phyloP scores from a whole-genome alignment of 2,329 filamentous ascomycete species.

The Neospermospora avenae region DNA sequence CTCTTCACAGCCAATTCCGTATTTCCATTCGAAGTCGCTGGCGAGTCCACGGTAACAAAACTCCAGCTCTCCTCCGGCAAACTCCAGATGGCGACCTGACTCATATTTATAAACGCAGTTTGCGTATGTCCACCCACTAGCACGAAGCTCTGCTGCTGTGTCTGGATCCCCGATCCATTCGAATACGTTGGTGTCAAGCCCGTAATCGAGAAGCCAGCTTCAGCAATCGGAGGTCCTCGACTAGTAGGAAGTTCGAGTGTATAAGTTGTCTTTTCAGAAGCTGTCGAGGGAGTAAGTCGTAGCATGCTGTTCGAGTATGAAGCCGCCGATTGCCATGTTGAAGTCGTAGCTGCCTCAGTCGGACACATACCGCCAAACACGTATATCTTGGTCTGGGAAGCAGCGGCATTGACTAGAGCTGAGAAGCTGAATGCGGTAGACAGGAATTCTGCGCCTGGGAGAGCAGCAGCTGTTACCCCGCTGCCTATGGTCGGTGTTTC shows the following conservation, averaged over 20 bases:
- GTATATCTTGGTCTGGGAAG: conserved; percentile 35
- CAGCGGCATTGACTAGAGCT: conserved; percentile 28
- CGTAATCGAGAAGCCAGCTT: conserved; percentile 85
- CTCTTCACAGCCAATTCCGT: conserved; percentile 55
- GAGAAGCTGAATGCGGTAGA: conserved; percentile 42
- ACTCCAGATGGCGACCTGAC: conserved; percentile 80
- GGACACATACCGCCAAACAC: conserved; percentile 89
- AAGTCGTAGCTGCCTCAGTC: conserved; percentile 40
- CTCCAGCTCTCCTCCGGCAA: conserved; percentile 85
- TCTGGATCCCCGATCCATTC: conserved; percentile 61
- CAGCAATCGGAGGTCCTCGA: conserved; percentile 64
- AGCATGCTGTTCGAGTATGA: conserved; percentile 81
- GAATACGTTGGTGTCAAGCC: conserved; percentile 67
- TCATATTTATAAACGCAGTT: conserved; percentile 89
- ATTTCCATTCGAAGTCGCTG: conserved; percentile 36
- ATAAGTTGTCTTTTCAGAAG: conserved; percentile 38
- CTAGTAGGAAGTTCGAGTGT: conserved; percentile 43
- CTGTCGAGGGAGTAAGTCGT: conserved; percentile 49
- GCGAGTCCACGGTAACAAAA: conserved; percentile 64
- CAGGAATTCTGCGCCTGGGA: conserved; percentile 53
- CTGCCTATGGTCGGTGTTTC: conserved; percentile 37
- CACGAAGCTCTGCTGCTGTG: conserved; percentile 74
- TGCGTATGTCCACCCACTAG: conserved; percentile 83
- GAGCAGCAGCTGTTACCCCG: conserved; percentile 35
- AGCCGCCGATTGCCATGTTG: conserved; percentile 63